These are phyloP conservation scores for Elaeis guineensis DNA, from an alignment of 176 grass and related monocot genomes.

Conservation along the genomic window DNA sequence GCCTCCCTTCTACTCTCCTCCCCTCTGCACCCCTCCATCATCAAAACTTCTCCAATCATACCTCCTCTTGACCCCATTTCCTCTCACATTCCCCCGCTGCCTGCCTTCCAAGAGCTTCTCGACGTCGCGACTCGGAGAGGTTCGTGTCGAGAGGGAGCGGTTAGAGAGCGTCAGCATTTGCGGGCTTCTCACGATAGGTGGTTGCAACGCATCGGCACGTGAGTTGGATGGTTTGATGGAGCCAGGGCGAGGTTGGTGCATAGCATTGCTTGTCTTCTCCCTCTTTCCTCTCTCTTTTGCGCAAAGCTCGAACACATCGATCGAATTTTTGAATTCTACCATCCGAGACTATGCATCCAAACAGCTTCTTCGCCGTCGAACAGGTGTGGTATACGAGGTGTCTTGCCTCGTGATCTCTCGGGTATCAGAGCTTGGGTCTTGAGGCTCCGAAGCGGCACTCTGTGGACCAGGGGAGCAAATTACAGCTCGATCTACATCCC, in stretches of 20 bases:
- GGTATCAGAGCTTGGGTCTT: slow-evolving; percentile 5
- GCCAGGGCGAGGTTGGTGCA: not conserved
- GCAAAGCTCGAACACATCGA: not conserved
- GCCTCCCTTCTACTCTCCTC: no score
- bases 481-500: slow-evolving; percentile 7
- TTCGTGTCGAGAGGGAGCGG: no score
- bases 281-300: not conserved
- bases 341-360: slow-evolving; percentile 10
- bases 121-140: no score
- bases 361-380: not conserved
- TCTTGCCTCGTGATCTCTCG: slow-evolving; percentile 5
- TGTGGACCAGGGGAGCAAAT: slow-evolving; percentile 8
- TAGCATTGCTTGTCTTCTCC: not conserved
- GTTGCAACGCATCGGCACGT: no score
- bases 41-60: no score
- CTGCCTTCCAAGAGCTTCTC: no score
- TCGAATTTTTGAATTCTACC: not conserved
- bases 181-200: no score
- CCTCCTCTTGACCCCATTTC: no score
- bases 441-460: not conserved
- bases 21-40: no score
- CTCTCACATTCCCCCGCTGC: no score
- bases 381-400: not conserved
- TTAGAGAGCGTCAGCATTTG: no score
- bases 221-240: no score